phyloP scores from a whole-genome alignment of 345 rosid genomes.

The Dipteronia sinensis region DNA sequence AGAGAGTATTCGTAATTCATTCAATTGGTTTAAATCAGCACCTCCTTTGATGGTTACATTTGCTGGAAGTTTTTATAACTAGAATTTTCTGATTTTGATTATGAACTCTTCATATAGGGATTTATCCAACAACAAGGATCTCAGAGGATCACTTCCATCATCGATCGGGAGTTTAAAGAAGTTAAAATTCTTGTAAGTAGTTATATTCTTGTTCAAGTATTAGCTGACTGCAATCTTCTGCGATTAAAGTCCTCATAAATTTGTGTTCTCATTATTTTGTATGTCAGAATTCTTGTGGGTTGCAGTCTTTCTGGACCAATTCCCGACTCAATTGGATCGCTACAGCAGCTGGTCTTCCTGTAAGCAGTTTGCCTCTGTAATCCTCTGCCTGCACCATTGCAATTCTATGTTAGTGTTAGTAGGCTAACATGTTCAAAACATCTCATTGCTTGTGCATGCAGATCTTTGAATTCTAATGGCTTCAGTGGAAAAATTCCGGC shows the following conservation, averaged over 20 bases:
- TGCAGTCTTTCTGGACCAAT: slow-evolving; percentile 36
- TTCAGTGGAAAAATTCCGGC: slow-evolving; percentile 48
- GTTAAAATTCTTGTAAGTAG: slow-evolving; percentile 66
- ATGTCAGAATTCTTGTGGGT: slow-evolving; percentile 31
- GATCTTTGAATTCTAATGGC: slow-evolving; percentile 46
- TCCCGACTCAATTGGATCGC: slow-evolving; percentile 35
- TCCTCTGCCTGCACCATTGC: no score
- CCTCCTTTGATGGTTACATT: no score
- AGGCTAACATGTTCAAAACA: background rate
- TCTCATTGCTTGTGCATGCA: slow-evolving; percentile 24
- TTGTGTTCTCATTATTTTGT: background rate
- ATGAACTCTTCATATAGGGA: slow-evolving; percentile 51
- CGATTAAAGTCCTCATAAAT: background rate
- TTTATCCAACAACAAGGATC: slow-evolving; percentile 62
- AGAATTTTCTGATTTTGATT: slow-evolving; percentile 20
- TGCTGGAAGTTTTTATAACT: no score
- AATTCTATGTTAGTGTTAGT: background rate
- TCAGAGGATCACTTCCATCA: slow-evolving; percentile 67
- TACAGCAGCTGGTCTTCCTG: slow-evolving; percentile 23
- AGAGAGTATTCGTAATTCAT: background rate
- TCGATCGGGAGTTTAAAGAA: slow-evolving; percentile 58
- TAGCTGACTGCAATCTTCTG: slow-evolving; percentile 5
- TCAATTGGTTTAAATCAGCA: background rate
- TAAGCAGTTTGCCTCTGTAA: slow-evolving; percentile 17
- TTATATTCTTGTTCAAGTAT: background rate